Base-by-base conservation (phyloP, 2,329 filamentous ascomycete genomes). In the Apiospora phragmitis region DNA sequence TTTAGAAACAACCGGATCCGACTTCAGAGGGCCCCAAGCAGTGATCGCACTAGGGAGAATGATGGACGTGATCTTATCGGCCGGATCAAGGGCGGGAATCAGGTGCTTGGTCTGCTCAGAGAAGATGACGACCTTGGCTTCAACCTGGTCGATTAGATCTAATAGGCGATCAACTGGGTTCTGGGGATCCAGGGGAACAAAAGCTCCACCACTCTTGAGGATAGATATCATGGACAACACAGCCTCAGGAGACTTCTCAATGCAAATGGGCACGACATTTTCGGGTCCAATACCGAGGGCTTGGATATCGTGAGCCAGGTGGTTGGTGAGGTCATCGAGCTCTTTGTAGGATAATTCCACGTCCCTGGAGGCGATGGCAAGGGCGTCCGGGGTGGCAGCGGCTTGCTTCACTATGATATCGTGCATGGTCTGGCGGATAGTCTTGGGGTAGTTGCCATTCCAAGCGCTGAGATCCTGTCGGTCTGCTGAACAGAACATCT, bases 331-430 rank as follows among this genome's bases (percentile, higher is more conserved):
- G 11, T 69, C 62, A 45, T 78, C 75, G 24, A 81, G 73, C 66
- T 80, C 72, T 9, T 70, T 69, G 67, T 81, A 80, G 0, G 78
- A 78, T 16, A 81, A 29, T 3, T 74, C 65, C 5, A 76, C 76
- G 67, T 82, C 80, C 76, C 77, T 72, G 70, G 75, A 67, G 9
- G 26, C n/a, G 29, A 69, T 51, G 16, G 67, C 67, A 24, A 16
- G 42, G 7, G 55, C 68, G n/a, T 45, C 55, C 21, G 38, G 68
- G 14, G 55, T 62, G 6, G 43, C 42, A 7, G n/a, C 9, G 29
- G 67, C 42, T 14, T 68, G 67, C 26, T 38, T 51, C 1, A 49
- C 26, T 29, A 51, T 47, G 45, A 47, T 38, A 3, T 68, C 67
- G 32, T 68, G 42, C 42, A 68, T 38, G 29, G 47, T 45, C 45